phyloP scores from a whole-genome alignment of 2,329 filamentous ascomycete species.

The Pseudonectria foliicola region DNA sequence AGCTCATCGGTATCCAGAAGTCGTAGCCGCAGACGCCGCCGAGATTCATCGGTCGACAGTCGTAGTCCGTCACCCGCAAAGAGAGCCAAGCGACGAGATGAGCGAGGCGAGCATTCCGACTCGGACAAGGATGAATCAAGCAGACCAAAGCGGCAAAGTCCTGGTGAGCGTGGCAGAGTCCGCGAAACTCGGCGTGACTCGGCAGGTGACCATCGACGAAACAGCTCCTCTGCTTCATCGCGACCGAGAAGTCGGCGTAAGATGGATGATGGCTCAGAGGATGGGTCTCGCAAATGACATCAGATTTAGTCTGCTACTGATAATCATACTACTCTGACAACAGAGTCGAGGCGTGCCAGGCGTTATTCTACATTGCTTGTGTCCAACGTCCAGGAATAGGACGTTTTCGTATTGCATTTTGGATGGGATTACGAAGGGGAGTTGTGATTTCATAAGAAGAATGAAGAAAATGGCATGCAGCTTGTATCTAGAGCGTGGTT shows the following conservation, averaged over 20 bases:
- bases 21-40: conserved; percentile 16
- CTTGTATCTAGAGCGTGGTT: no score
- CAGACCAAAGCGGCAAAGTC: conserved; percentile 5
- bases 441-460: no score
- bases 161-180: conserved; percentile 6
- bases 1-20: conserved; percentile 28
- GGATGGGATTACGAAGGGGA: no score
- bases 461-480: no score
- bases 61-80: conserved; percentile 12
- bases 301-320: no score
- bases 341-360: no score
- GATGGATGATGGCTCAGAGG: conserved; percentile 49
- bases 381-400: no score
- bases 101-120: conserved; percentile 10
- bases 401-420: no score
- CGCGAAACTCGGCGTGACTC: conserved; percentile 11
- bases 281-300: conserved; percentile 14
- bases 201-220: conserved; percentile 34
- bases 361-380: no score
- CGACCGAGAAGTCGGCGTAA: conserved; percentile 42
- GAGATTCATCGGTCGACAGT: conserved; percentile 2
- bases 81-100: conserved; percentile 9
- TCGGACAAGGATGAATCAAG: conserved; percentile 6
- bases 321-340: no score
- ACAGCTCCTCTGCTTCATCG: conserved; percentile 46